These are phyloP conservation scores for Microascus cirrosus DNA, from an alignment of 2,329 filamentous ascomycete genomes.

Conservation along the genomic window DNA sequence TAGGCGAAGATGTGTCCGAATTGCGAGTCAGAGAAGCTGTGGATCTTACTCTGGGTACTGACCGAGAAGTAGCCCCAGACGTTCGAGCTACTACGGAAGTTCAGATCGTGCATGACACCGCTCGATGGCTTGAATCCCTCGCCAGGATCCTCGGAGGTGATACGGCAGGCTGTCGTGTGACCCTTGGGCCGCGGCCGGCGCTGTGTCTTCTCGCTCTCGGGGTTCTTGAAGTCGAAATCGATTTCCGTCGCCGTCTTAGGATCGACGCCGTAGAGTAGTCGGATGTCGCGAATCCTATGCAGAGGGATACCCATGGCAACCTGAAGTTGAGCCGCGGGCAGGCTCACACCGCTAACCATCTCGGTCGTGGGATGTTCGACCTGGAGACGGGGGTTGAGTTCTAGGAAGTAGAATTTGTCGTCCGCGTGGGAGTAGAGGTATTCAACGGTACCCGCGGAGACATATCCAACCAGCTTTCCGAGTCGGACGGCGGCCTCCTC, in stretches of 20 bases:
- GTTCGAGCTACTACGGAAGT: conserved; percentile 97
- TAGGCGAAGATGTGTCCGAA: conserved; percentile 99
- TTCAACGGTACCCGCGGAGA: conserved; percentile 96
- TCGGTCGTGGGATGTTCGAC: conserved; percentile 99
- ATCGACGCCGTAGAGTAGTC: conserved; percentile 90
- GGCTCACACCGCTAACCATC: conserved; percentile 96
- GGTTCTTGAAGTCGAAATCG: conserved; percentile 90
- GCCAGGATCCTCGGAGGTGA: conserved; percentile 96
- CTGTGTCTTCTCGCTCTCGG: conserved; percentile 74
- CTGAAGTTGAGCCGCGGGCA: conserved; percentile 94
- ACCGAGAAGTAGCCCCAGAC: conserved; percentile 99
- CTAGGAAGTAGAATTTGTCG: conserved; percentile 98
- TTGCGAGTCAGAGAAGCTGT: conserved; percentile 98
- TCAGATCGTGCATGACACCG: conserved; percentile 97
- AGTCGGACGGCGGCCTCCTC: conserved; percentile 92
- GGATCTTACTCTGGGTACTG: conserved; percentile 89
- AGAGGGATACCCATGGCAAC: conserved; percentile 97
- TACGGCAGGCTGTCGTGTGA: conserved; percentile 96
- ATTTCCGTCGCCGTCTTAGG: conserved; percentile 78
- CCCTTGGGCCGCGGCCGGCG: conserved; percentile 87
- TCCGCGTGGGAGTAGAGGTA: conserved; percentile 97
- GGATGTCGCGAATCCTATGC: conserved; percentile 91
- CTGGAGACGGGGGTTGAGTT: conserved; percentile 96
- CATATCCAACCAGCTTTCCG: conserved; percentile 90
- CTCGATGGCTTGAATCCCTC: conserved; percentile 99